These are phyloP conservation scores for Starmerella sp. DNA, from an alignment of 805 yeast genomes.

Conservation along the genomic window DNA sequence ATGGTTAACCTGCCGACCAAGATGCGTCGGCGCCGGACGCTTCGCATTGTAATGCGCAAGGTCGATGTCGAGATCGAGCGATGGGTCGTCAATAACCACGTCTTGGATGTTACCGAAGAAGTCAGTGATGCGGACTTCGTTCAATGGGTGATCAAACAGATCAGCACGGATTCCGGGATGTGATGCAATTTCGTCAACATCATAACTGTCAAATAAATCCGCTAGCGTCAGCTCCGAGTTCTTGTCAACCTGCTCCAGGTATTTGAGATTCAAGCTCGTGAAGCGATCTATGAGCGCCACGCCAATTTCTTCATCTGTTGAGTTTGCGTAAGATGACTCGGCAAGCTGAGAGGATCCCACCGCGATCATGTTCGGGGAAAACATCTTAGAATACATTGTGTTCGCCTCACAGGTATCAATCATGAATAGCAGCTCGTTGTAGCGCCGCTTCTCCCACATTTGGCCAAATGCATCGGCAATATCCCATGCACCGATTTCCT, in stretches of 20 bases:
- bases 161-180: slow-evolving; percentile 89
- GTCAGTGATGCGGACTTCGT: slow-evolving; percentile 71
- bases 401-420: slow-evolving; percentile 98
- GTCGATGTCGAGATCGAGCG: slow-evolving; percentile 20
- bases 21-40: neutral
- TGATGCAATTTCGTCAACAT: slow-evolving; percentile 76
- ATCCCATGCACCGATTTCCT: slow-evolving; percentile 90
- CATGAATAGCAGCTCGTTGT: slow-evolving; percentile 93
- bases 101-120: slow-evolving; percentile 89
- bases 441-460: slow-evolving; percentile 91
- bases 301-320: slow-evolving; percentile 89
- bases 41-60: slow-evolving; percentile 27
- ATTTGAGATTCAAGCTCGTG: slow-evolving; percentile 83
- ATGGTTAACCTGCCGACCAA: neutral
- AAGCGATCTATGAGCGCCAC: slow-evolving; percentile 96
- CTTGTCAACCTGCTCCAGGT: slow-evolving; percentile 68
- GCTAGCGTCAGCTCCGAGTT: slow-evolving; percentile 64
- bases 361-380: slow-evolving; percentile 83
- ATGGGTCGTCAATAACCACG: slow-evolving; percentile 52
- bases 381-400: slow-evolving; percentile 87
- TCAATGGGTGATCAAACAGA: slow-evolving; percentile 52
- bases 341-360: slow-evolving; percentile 84
- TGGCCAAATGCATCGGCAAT: slow-evolving; percentile 95
- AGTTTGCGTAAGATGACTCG: slow-evolving; percentile 90
- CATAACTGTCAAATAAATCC: slow-evolving; percentile 75